phyloP scores from a whole-genome alignment of 148 eudicot genomes.

The Rhododendron vialii region DNA sequence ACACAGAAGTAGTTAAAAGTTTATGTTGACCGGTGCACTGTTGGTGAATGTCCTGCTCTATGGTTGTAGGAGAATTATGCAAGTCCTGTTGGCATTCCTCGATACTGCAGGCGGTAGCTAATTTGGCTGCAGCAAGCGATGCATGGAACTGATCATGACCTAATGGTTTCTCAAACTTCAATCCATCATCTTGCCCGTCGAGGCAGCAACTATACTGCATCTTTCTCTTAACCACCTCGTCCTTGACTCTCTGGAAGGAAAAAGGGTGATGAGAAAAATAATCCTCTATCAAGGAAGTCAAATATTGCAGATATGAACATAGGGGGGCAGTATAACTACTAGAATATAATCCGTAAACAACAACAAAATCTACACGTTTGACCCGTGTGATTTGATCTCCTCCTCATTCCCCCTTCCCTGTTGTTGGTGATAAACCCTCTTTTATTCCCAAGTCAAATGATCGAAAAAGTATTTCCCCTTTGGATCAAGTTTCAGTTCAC shows the following conservation, averaged over 20 bases:
- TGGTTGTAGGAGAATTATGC: constrained; percentile 14
- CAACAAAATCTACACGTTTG: neutral
- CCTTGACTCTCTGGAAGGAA: constrained; percentile 49
- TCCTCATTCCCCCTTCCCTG: neutral
- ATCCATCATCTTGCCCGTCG: constrained; percentile 23
- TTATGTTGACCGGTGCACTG: constrained; percentile 34
- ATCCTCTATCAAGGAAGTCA: neutral
- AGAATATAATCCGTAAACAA: neutral
- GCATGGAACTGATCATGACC: constrained; percentile 60
- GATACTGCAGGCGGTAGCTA: constrained; percentile 10
- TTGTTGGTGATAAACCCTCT: neutral
- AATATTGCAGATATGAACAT: neutral
- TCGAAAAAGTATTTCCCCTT: neutral
- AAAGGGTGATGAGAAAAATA: neutral
- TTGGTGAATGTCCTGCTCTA: constrained; percentile 21
- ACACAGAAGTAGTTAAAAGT: constrained; percentile 22
- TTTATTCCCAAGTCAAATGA: neutral
- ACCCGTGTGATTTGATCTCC: neutral
- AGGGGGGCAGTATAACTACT: too few relatives aligned
- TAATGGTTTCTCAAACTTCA: constrained; percentile 39
- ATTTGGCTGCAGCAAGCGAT: constrained; percentile 39
- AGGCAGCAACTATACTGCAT: constrained; percentile 24
- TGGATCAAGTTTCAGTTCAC: neutral
- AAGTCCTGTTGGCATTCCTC: constrained; percentile 24
- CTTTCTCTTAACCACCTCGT: constrained; percentile 48